A percentile compares a stretch with the other conserved stretches of the same genome.
These are phyloP conservation scores for Calycina herbarum DNA, from an alignment of 2,329 filamentous ascomycete species.

Conservation along the genomic window DNA sequence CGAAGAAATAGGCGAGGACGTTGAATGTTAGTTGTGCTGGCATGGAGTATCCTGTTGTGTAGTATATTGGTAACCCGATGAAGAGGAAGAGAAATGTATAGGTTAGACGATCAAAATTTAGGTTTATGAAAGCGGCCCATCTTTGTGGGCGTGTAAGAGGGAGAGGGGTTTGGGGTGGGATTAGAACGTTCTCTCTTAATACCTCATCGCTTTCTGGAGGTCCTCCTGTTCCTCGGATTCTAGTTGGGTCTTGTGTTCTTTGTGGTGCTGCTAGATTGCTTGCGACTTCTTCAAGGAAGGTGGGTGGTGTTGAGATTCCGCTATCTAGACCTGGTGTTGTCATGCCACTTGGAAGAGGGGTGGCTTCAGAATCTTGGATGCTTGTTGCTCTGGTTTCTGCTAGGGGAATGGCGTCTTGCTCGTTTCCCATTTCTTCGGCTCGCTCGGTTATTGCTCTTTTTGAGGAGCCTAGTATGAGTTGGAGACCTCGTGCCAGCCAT, in stretches of 20 bases:
- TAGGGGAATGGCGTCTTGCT: conserved; percentile 51
- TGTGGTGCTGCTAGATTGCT: conserved; percentile 28
- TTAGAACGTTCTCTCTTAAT: conserved; percentile 6
- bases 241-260: conserved; percentile 33
- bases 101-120: conserved; percentile 47
- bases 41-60: conserved; percentile 51
- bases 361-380: conserved; percentile 23
- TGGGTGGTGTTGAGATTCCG: conserved; percentile 8
- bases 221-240: conserved; percentile 33
- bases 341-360: conserved; percentile 17
- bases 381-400: conserved; percentile 27
- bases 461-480: conserved; percentile 51
- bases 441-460: conserved; percentile 53
- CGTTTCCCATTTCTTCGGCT: conserved; percentile 50
- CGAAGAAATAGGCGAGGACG: conserved; percentile 52
- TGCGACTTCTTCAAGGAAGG: conserved; percentile 13
- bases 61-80: conserved; percentile 56
- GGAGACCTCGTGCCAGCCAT: conserved; percentile 54
- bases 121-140: conserved; percentile 50
- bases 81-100: conserved; percentile 50
- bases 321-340: conserved; percentile 13
- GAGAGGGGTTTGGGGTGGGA: conserved; percentile 42
- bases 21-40: conserved; percentile 48
- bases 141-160: conserved; percentile 48
- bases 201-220: conserved; percentile 28